Evolutionary conservation across 495 filamentous ascomycete genomes (phyloP).

Genomic region (Aspergillus coremiiformis): DNA sequence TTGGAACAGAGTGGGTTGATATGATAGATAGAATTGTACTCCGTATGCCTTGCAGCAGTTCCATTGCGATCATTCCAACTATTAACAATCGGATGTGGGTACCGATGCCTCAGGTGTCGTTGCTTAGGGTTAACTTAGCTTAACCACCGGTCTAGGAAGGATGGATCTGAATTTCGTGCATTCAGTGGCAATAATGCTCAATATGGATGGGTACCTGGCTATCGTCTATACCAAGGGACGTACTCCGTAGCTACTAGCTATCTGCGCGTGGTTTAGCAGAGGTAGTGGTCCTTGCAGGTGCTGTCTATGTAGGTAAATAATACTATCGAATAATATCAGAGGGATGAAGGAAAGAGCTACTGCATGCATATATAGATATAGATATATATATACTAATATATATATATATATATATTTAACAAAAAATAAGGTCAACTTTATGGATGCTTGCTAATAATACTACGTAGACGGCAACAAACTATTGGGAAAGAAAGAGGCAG

Average conservation of each 20-base stretch:
- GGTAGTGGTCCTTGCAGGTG: background rate
- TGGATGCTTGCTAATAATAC: background rate
- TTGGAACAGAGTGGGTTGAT: background rate
- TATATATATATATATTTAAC: too few relatives aligned
- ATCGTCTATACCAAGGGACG: background rate
- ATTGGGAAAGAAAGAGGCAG: background rate
- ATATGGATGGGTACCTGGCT: background rate
- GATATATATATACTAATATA: too few relatives aligned
- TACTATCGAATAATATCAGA: background rate
- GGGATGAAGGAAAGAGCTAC: background rate
- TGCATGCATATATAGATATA: background rate
- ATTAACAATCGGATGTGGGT: background rate
- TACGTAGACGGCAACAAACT: background rate
- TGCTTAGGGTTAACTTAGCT: background rate
- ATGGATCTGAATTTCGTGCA: background rate
- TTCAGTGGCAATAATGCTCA: background rate
- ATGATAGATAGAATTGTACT: background rate
- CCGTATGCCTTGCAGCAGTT: background rate
- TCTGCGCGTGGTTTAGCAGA: background rate
- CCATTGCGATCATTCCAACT: background rate
- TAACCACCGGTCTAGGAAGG: background rate
- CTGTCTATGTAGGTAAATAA: background rate
- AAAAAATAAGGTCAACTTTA: background rate
- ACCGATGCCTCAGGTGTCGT: background rate
- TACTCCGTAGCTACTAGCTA: background rate